Conservation (phyloP, 768 basidiomycete genomes). For the Cyclocybe cylindracea region DNA sequence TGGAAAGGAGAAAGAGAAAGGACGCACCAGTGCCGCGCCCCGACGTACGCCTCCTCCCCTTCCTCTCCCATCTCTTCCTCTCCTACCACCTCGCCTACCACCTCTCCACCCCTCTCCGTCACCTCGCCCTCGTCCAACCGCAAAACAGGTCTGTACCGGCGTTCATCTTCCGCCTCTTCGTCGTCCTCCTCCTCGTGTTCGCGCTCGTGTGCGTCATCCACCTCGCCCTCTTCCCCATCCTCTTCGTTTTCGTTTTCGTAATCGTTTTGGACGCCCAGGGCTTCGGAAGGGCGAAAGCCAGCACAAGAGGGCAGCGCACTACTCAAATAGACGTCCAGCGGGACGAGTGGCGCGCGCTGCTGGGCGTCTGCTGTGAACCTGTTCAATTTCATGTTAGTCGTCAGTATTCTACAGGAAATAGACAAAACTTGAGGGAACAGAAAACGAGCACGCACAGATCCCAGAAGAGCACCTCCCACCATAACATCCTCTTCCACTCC, state of each 20-base stretch:
- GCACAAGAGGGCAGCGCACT: slow-evolving; percentile 58
- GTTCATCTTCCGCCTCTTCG: not conserved
- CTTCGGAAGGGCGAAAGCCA: not conserved
- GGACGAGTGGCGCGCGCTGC: slow-evolving; percentile 60
- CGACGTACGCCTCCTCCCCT: slow-evolving; percentile 29
- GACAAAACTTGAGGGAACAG: too few species aligned
- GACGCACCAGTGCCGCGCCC: slow-evolving; percentile 63
- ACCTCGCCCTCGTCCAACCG: too few species aligned
- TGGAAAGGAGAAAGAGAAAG: not conserved
- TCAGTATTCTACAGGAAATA: not conserved
- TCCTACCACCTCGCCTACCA: too few species aligned
- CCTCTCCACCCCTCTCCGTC: too few species aligned
- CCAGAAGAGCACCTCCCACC: slow-evolving; percentile 82
- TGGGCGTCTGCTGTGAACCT: slow-evolving; percentile 74
- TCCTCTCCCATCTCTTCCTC: too few species aligned
- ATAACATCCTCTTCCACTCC: slow-evolving; percentile 44
- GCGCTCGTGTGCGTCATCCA: not conserved
- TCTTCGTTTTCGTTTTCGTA: not conserved
- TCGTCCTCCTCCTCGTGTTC: not conserved
- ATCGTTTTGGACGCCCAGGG: not conserved
- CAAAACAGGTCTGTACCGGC: too few species aligned
- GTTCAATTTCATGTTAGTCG: slow-evolving; percentile 2
- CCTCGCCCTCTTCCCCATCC: slow-evolving; percentile 13
- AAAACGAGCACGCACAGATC: slow-evolving; percentile 60
- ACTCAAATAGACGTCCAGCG: slow-evolving; percentile 47